These are phyloP conservation scores for Citrus trifoliata DNA, from an alignment of 345 rosid genomes.

Conservation along the genomic window DNA sequence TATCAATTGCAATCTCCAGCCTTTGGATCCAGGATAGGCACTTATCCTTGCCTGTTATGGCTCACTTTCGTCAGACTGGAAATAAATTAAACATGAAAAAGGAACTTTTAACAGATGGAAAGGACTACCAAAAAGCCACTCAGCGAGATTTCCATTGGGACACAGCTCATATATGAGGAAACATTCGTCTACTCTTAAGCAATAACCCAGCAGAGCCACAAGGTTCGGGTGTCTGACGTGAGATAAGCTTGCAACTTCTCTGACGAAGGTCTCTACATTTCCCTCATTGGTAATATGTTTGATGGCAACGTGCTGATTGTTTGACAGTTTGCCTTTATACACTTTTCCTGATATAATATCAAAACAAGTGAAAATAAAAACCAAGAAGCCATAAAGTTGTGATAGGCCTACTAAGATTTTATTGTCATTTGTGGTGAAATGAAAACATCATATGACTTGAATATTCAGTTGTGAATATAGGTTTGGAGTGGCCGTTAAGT, in stretches of 20 bases:
- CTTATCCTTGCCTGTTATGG: constrained; percentile 34
- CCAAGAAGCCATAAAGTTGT: neutral
- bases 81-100: neutral
- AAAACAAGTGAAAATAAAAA: neutral
- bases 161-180: constrained; percentile 51
- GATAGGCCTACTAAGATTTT: too few relatives aligned
- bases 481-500: too few relatives aligned
- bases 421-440: too few relatives aligned
- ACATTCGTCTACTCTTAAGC: constrained; percentile 35
- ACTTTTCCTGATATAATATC: constrained; percentile 40
- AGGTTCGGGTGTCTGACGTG: constrained; percentile 42
- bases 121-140: constrained; percentile 44
- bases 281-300: constrained; percentile 45
- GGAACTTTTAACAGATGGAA: neutral
- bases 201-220: constrained; percentile 42
- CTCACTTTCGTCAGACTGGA: neutral
- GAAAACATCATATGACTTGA: too few relatives aligned
- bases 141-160: constrained; percentile 44
- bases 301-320: constrained; percentile 34
- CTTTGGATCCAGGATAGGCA: constrained; percentile 45
- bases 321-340: constrained; percentile 39
- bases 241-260: constrained; percentile 43
- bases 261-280: constrained; percentile 40
- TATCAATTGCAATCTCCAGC: constrained; percentile 45
- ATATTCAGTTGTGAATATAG: too few relatives aligned